Conservation (phyloP, 257 asterid species). For the Thymus quinquecostatus region DNA sequence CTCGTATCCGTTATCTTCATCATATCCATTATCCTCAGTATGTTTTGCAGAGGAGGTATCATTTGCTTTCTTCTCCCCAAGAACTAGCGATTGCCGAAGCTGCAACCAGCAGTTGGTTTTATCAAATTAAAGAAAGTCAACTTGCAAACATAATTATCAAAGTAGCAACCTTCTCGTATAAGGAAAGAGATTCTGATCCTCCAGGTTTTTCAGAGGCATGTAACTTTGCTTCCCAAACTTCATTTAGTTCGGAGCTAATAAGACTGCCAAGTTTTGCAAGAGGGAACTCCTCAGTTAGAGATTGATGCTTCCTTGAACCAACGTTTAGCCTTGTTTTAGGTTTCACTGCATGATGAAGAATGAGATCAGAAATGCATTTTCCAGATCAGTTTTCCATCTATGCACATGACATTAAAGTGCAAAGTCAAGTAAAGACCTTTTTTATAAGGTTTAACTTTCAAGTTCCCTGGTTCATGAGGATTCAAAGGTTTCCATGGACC, state of each 20-base stretch:
- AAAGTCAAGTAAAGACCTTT: constrained; percentile 45
- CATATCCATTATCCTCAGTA: constrained; percentile 45
- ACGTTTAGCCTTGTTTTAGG: constrained; percentile 43
- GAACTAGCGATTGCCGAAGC: constrained; percentile 80
- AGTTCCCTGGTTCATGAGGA: constrained; percentile 90
- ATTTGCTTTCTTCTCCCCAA: constrained; percentile 40
- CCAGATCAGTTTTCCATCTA: constrained; percentile 6
- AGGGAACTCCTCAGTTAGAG: constrained; percentile 65
- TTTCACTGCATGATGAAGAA: constrained; percentile 62
- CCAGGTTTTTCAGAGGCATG: constrained; percentile 38
- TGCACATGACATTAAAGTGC: constrained; percentile 23
- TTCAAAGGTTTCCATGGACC: constrained; percentile 96
- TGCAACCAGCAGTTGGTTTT: constrained; percentile 46
- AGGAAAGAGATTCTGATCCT: constrained; percentile 47
- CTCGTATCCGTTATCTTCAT: constrained; percentile 56
- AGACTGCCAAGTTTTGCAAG: constrained; percentile 74
- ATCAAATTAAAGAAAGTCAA: constrained; percentile 24
- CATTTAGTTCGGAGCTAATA: constrained; percentile 55
- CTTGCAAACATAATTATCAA: constrained; percentile 27
- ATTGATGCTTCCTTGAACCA: constrained; percentile 44
- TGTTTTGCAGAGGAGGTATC: constrained; percentile 43
- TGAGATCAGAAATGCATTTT: constrained; percentile 29
- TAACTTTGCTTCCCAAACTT: constrained; percentile 70
- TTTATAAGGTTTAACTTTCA: constrained; percentile 75
- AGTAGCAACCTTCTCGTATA: constrained; percentile 73